phyloP scores from a whole-genome alignment of 139 green algal species.

The Micromonas commoda region DNA sequence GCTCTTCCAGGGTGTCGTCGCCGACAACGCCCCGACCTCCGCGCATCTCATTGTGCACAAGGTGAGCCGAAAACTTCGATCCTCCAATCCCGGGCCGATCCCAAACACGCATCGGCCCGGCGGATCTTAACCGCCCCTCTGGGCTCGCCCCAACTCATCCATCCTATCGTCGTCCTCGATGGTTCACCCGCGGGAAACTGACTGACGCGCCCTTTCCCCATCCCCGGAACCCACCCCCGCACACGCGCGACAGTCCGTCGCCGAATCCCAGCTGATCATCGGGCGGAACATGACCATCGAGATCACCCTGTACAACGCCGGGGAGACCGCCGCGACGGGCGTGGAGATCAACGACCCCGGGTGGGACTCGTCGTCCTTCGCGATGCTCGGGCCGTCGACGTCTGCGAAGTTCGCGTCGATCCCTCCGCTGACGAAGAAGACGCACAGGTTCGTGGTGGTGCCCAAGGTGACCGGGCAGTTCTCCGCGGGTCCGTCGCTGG shows the following conservation, averaged over 20 bases:
- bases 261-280: not conserved
- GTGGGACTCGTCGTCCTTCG: not conserved
- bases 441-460: not conserved
- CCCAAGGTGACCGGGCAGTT: constrained; percentile 9
- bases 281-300: constrained; percentile 2
- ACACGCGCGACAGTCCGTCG: not conserved
- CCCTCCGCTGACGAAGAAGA: not conserved
- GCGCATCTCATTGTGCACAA: too few species aligned
- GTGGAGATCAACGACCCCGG: not conserved
- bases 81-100: too few species aligned
- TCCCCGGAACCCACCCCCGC: not conserved
- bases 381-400: not conserved
- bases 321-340: not conserved
- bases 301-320: not conserved
- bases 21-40: too few species aligned
- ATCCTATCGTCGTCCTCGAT: not conserved
- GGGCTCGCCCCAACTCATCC: not conserved
- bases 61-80: too few species aligned
- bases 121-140: not conserved
- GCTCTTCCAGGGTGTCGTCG: too few species aligned
- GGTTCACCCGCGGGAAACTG: too few species aligned
- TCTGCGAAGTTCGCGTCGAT: not conserved
- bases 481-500: not conserved
- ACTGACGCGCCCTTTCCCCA: not conserved
- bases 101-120: not conserved